phyloP scores from a whole-genome alignment of 164 flowering plant genomes.

The Magnolia kwangsiensis region DNA sequence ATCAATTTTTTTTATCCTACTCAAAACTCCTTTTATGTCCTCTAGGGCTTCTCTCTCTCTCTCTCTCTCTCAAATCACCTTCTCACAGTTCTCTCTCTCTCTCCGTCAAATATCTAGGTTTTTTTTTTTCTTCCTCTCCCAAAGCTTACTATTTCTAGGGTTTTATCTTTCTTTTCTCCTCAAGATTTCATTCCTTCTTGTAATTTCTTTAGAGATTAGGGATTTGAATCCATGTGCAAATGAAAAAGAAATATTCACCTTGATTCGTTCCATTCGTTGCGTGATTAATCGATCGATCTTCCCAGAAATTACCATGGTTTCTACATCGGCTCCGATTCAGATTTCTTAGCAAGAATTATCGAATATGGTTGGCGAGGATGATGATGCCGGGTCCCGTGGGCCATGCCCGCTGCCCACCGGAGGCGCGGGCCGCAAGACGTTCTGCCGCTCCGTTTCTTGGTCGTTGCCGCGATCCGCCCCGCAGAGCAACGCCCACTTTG shows the following conservation, averaged over 20 bases:
- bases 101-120: background rate
- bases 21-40: background rate
- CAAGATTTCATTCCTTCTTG: background rate
- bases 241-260: background rate
- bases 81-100: background rate
- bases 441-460: constrained; percentile 87
- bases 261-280: no score
- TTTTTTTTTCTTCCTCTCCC: no score
- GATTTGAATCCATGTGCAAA: background rate
- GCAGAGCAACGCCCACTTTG: constrained; percentile 19
- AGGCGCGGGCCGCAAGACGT: constrained; percentile 37
- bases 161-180: background rate
- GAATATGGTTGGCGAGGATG: constrained; percentile 68
- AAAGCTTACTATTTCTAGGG: background rate
- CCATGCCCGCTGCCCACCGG: constrained; percentile 33
- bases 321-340: background rate
- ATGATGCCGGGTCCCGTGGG: constrained; percentile 32
- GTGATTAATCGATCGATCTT: constrained; percentile 1
- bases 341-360: constrained; percentile 8
- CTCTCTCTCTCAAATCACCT: background rate
- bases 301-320: background rate
- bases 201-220: background rate
- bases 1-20: background rate
- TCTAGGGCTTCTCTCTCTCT: background rate
- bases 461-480: constrained; percentile 41